Evolutionary conservation across 2,329 filamentous ascomycete species (phyloP), one percentile per base, ranked within the genome.

Genomic region (Ampelomyces quisqualis): DNA sequence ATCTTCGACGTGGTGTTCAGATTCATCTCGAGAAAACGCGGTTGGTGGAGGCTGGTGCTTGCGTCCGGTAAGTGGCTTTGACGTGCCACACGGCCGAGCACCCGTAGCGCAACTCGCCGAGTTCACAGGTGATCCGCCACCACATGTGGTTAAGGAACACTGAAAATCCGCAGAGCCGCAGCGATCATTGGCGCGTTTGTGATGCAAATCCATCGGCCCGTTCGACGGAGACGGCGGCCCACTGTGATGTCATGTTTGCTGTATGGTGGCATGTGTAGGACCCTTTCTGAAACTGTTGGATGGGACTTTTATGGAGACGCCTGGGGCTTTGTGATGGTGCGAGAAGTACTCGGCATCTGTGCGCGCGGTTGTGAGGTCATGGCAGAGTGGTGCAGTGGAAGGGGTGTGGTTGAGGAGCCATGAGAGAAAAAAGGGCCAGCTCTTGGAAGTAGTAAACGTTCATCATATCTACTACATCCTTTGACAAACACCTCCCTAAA

Each of bases 271-370:
- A 44, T 45, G 40, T 44, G 45, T 35, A 40, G 38, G 30, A 32
- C 36, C 20, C 23, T 34, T 43, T 27, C 40, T 57, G 58, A 62
- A 63, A 63, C 60, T 57, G 58, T 62, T 64, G 60, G 58, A 60
- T 57, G 45, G 53, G 49, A 45, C 40, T 40, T 49, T 42, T 47
- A 43, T 55, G 55, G 49, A 40, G 49, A 49, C 37, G 53, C 53
- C 49, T 34, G 39, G 29, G 35, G 40, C 44, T 34, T 42, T 50
- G 42, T 42, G 42, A 42, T 35, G 26, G n/a, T 47, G 47, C 52
- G 53, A 57, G 47, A 52, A 54, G 45, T 22, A 29, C 24, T 51
- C 55, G 55, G 51, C 37, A 53, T 44, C 47, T 41, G 39, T 19
- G 30, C 9, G 22, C 19, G 40, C 26, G 38, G 28, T 29, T 43